Conservation (phyloP, 805 yeast species). For the Nadsonia fulvescens region DNA sequence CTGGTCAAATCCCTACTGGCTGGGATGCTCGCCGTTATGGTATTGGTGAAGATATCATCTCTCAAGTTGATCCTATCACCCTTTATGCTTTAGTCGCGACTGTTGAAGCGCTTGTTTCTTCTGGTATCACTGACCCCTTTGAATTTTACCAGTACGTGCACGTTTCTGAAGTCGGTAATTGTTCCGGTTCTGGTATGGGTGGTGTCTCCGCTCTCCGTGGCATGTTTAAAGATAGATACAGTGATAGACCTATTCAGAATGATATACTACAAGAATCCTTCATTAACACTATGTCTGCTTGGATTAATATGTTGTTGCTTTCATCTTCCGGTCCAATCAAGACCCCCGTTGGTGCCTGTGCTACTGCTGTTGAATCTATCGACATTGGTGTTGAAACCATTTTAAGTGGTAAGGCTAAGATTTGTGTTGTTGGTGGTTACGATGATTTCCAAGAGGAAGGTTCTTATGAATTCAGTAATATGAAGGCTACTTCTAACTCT, state of each 20-base stretch:
- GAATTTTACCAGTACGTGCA: conserved; percentile 97
- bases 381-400: conserved; percentile 93
- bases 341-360: conserved; percentile 99
- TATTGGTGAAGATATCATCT: conserved; percentile 78
- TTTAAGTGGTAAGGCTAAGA: conserved; percentile 83
- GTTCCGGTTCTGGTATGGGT: conserved; percentile 99
- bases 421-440: conserved; percentile 95
- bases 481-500: conserved; percentile 95
- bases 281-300: conserved; percentile 97
- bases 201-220: conserved; percentile 95
- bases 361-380: conserved; percentile 94
- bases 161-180: conserved; percentile 96
- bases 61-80: conserved; percentile 94
- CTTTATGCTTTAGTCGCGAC: conserved; percentile 84
- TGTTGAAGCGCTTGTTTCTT: conserved; percentile 78
- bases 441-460: conserved; percentile 99
- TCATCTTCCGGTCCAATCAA: conserved; percentile 97
- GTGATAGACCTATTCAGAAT: conserved; percentile 88
- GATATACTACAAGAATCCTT: conserved; percentile 96
- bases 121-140: conserved; percentile 97
- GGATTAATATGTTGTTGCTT: conserved; percentile 96
- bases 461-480: conserved; percentile 91
- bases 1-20: conserved; percentile 95
- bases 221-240: conserved; percentile 90
- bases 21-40: conserved; percentile 95